Evolutionary conservation across 495 filamentous ascomycete genomes (phyloP).

Genomic region (Penicillium roqueforti): DNA sequence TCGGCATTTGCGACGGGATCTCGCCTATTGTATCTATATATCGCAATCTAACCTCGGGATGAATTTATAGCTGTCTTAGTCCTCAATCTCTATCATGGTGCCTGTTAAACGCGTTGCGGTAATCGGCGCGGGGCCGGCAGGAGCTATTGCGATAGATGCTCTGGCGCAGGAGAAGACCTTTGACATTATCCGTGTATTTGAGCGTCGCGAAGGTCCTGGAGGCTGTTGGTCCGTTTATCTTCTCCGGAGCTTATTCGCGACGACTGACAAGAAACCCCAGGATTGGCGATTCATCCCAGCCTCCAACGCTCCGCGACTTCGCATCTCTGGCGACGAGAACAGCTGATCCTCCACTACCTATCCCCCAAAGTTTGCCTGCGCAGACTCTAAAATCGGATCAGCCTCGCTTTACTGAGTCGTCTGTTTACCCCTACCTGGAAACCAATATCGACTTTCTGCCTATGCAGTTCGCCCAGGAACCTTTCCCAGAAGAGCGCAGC

Average conservation of each 20-base stretch:
- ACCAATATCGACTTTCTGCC: neutral
- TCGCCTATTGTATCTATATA: neutral
- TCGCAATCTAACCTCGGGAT: neutral
- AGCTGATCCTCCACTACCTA: neutral
- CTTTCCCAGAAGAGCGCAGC: neutral
- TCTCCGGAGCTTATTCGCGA: neutral
- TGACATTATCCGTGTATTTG: conserved; percentile 47
- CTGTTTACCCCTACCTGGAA: neutral
- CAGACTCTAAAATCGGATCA: neutral
- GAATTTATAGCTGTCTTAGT: neutral
- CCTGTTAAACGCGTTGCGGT: conserved; percentile 34
- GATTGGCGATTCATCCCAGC: neutral
- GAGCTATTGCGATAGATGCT: conserved; percentile 46
- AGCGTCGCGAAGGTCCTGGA: conserved; percentile 41
- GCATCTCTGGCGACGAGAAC: neutral
- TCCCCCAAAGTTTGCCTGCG: neutral
- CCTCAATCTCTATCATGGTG: neutral
- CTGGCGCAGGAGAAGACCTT: conserved; percentile 45
- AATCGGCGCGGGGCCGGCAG: conserved; percentile 48
- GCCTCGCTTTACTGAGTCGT: neutral
- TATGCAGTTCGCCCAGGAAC: neutral
- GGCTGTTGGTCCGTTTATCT: conserved; percentile 41
- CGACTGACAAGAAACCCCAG: neutral
- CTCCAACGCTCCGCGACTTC: neutral
- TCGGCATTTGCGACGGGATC: neutral